Evolutionary conservation across 1,139 yeast genomes (phyloP).

Genomic region (Saccharomyces pastorianus): DNA sequence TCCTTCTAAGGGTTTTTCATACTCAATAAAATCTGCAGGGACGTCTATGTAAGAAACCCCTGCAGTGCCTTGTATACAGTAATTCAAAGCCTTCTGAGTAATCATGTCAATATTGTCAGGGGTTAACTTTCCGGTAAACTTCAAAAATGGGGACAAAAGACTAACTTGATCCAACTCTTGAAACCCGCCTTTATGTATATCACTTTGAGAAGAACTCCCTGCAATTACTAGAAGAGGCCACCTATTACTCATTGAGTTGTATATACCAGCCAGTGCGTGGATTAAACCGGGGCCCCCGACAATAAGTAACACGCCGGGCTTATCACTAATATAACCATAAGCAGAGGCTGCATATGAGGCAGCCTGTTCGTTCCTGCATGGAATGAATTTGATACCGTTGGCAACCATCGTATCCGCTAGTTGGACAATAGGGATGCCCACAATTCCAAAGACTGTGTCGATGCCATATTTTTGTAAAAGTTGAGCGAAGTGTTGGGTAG

Average conservation of each 20-base stretch:
- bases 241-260: constrained; percentile 48
- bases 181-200: constrained; percentile 50
- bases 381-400: constrained; percentile 44
- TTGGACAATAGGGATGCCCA: constrained; percentile 64
- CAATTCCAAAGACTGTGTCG: constrained; percentile 52
- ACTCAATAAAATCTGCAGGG: constrained; percentile 48
- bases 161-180: constrained; percentile 59
- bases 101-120: constrained; percentile 33
- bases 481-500: constrained; percentile 39
- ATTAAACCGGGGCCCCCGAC: constrained; percentile 68
- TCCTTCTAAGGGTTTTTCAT: not conserved
- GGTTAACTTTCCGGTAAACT: constrained; percentile 43
- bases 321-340: constrained; percentile 53
- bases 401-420: constrained; percentile 48
- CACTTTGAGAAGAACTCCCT: constrained; percentile 40
- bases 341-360: constrained; percentile 66
- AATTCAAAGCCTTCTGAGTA: constrained; percentile 44
- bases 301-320: constrained; percentile 55
- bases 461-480: constrained; percentile 43
- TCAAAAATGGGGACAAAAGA: constrained; percentile 39
- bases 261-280: constrained; percentile 56
- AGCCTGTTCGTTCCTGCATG: constrained; percentile 59
- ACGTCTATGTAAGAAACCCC: constrained; percentile 55
- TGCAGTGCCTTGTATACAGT: constrained; percentile 43
- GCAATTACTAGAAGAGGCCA: constrained; percentile 58